phyloP scores from a whole-genome alignment of 768 basidiomycete genomes.

The Russula ochroleuca region DNA sequence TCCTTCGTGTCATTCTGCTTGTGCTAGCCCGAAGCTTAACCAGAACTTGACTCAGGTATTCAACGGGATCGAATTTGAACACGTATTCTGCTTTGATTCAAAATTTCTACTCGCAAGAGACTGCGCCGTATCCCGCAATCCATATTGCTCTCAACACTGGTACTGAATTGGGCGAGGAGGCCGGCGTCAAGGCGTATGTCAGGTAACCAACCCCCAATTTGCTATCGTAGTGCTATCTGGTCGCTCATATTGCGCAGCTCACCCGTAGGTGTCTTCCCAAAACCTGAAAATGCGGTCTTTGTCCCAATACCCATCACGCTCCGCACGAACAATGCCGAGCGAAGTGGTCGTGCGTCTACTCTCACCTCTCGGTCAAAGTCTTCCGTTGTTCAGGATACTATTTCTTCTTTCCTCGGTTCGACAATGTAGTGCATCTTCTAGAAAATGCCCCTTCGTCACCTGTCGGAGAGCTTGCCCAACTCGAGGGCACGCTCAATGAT shows the following conservation, averaged over 20 bases:
- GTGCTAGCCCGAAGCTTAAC: slow-evolving; percentile 72
- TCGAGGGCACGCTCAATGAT: slow-evolving; percentile 65
- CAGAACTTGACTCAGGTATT: slow-evolving; percentile 92
- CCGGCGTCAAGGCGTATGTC: slow-evolving; percentile 83
- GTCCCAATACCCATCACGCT: slow-evolving; percentile 87
- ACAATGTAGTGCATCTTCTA: slow-evolving; percentile 67
- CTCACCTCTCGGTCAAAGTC: neutral
- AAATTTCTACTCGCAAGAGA: slow-evolving; percentile 95
- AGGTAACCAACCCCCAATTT: slow-evolving; percentile 50
- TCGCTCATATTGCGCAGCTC: slow-evolving; percentile 45
- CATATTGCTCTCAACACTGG: slow-evolving; percentile 91
- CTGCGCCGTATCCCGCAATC: slow-evolving; percentile 80
- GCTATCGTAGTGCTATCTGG: neutral
- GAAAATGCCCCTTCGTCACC: slow-evolving; percentile 43
- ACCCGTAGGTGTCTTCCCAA: slow-evolving; percentile 82
- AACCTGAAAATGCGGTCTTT: slow-evolving; percentile 94
- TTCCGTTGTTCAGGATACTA: neutral
- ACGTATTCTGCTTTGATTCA: slow-evolving; percentile 96
- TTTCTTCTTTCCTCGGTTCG: no score
- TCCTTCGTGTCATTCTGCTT: neutral
- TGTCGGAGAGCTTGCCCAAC: slow-evolving; percentile 62
- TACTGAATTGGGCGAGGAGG: slow-evolving; percentile 51
- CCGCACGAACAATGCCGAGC: slow-evolving; percentile 77
- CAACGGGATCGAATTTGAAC: slow-evolving; percentile 85
- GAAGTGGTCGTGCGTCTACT: slow-evolving; percentile 67